Base-by-base conservation (phyloP, 108 stramenopile genomes). In the Cyclotella distinguenda region DNA sequence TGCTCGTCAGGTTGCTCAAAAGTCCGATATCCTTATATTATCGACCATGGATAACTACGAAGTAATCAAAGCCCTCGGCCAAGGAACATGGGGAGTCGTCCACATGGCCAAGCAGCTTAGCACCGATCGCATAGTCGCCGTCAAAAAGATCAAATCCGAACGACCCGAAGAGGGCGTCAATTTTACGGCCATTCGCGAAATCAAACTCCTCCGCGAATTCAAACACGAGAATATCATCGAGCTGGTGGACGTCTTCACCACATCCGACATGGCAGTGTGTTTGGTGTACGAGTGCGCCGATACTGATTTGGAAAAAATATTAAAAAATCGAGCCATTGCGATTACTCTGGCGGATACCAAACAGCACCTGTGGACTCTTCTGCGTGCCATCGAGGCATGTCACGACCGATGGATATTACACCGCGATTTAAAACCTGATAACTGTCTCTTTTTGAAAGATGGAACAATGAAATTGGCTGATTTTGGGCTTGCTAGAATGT, bases 21-120 rank as follows among this genome's bases (percentile, higher is more conserved):
- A 5, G 5, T 16, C 16, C 13, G 5, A 8, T 27, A 8, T 27
- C 11, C 4, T 11, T 52, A 11, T 10, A 62, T 34, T 6, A 31
- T 35, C 16, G n/a, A 64, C 25, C 21, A 94, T 94, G 92, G 92
- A 94, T 6, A 87, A 89, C 49, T 94, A 90, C 76, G 85, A 84
- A 62, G 82, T 89, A 7, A 82, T 87, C 46, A 86, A 82, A 49
- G 87, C 86, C 11, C 84, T 96, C 28, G 93, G 95, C 21, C 83
- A 88, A 50, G 95, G 95, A 53, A 94, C 95, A 64, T 96, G 95
- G 95, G 95, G 95, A 73, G 91, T 96, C 25, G 95, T 96, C 22
- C 87, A 86, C 68, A 70, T 78, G 78, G 91, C 93, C 26, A 88
- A 93, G 72, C 95, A 94, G 68, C 91, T 86, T 55, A 66, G 65